Evolutionary conservation across 352 stramenopile genomes (phyloP).

Genomic region (Phytophthora hybrid): DNA sequence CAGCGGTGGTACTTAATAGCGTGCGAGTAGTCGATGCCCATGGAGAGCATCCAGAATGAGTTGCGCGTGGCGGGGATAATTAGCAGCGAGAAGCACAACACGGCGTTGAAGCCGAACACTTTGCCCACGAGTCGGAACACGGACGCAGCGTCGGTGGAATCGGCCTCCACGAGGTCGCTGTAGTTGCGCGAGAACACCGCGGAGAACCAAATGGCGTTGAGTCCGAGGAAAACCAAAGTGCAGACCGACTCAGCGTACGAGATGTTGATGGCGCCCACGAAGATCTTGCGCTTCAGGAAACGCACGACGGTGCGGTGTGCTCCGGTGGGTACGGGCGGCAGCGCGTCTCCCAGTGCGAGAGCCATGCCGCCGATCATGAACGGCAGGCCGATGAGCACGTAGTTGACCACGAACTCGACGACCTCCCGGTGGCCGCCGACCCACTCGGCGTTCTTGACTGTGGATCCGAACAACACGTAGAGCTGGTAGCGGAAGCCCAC

Average conservation of each 20-base stretch:
- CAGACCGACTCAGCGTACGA: conserved; percentile 83
- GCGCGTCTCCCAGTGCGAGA: conserved; percentile 66
- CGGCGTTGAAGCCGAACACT: conserved; percentile 79
- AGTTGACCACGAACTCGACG: conserved; percentile 77
- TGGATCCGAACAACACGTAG: conserved; percentile 69
- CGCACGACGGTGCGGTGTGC: conserved; percentile 76
- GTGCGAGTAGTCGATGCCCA: conserved; percentile 89
- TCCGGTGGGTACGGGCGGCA: conserved; percentile 76
- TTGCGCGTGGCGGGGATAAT: conserved; percentile 73
- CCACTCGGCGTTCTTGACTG: conserved; percentile 60
- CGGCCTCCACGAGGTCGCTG: conserved; percentile 53
- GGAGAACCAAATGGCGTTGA: conserved; percentile 86
- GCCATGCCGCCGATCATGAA: conserved; percentile 80
- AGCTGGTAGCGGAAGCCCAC: conserved; percentile 68
- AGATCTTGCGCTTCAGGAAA: conserved; percentile 86
- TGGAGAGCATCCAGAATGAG: conserved; percentile 87
- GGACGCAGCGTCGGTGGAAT: conserved; percentile 49
- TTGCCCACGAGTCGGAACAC: conserved; percentile 65
- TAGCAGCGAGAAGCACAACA: conserved; percentile 72
- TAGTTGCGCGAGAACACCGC: conserved; percentile 83
- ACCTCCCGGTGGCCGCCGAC: conserved; percentile 79
- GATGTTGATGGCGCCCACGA: conserved; percentile 73
- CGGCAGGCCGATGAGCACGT: conserved; percentile 74
- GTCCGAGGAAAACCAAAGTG: conserved; percentile 72
- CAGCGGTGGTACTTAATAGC: conserved; percentile 90